Evolutionary conservation across 495 filamentous ascomycete genomes (phyloP), one percentile per base, ranked within the genome.

Genomic region (Sphaerosporella brunnea): DNA sequence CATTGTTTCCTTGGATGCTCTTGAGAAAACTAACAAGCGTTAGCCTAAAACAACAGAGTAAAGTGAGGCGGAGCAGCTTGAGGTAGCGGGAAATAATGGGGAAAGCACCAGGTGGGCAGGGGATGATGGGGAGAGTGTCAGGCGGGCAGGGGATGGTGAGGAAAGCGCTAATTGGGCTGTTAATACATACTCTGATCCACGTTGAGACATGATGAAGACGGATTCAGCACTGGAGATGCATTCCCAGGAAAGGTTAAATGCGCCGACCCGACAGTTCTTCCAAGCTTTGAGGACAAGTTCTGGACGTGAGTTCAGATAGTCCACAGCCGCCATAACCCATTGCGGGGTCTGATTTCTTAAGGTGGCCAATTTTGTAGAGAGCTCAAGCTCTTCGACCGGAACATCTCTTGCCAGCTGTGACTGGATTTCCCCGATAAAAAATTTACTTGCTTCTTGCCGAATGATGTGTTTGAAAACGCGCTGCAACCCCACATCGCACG

Each of bases 381-480:
- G 5, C 15, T 39, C 8, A 8, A 39, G 8, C 5, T 20, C 18
- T 20, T 39, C 36, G 18, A 16, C 8, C 18, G 5, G 36, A 15
- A 39, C 19, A 7, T 16, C 36, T 5, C 8, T 20, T 7, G 5
- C 8, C 13, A 39, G 8, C 15, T 39, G 36, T 20, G 8, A 8
- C 8, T n/a, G 13, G 19, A 39, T 16, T 8, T 15, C 13, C 36
- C 18, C 7, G 5, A 20, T 39, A 16, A 39, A 39, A 16, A 15
- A 39, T 16, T n/a, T 15, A 16, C 19, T 39, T 7, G 36, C 36
- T 39, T n/a, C 36, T 16, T 15, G 13, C 5, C 36, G 36, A 39
- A 39, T 39, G 19, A n/a, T 20, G 18, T 39, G 36, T 39, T 39
- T 39, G 19, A 39, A 39, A 39, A 39, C 15, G 18, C 36, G 36